Evolutionary conservation across 345 rosid genomes (phyloP), one percentile per base, ranked within the genome.

Genomic region (Viola odorata): DNA sequence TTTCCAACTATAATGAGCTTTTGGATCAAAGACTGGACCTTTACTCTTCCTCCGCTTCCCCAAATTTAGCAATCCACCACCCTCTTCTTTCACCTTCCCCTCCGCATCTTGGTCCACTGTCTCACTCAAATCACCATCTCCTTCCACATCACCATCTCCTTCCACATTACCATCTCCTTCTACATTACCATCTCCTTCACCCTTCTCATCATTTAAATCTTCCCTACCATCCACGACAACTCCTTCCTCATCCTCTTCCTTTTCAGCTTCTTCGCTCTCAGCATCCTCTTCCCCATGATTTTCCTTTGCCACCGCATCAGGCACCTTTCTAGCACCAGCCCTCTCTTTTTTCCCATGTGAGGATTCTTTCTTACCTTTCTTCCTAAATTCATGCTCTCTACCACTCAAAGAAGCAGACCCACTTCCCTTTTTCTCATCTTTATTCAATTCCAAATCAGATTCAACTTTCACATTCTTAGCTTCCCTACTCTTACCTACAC

Each of bases 11-110:
- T 84, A 89, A 72, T 64, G 88, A 15, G 83, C 85, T 61, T 89
- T 89, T 0, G 96, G 91, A 82, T 92, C 90, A 62, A 92, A 92
- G 13, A 89, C 78, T 0, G 90, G 94, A 78, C 98, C 96, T 76
- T 82, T 92, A 54, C 70, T 61, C 83, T 87, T 85, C 63, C 69
- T 78, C 82, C 72, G 85, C 70, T 82, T 81, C 58, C 59, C 61
- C 11, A 16, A 3, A 56, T 61, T 65, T 61, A 13, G 67, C 37
- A 65, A 68, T 32, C 67, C 76, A 41, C 55, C 81, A 62, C 6
- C 64, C 67, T 70, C 82, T 36, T 73, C 83, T 41, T 77, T 84
- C 61, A 82, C 88, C 53, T 38, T 77, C 58, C 63, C 73, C 62
- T 69, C 89, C 62, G 42, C 61, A 45, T 54, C 87, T 65, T 75